These are phyloP conservation scores for Rhizophora mangle DNA, from an alignment of 345 rosid genomes.

Conservation along the genomic window DNA sequence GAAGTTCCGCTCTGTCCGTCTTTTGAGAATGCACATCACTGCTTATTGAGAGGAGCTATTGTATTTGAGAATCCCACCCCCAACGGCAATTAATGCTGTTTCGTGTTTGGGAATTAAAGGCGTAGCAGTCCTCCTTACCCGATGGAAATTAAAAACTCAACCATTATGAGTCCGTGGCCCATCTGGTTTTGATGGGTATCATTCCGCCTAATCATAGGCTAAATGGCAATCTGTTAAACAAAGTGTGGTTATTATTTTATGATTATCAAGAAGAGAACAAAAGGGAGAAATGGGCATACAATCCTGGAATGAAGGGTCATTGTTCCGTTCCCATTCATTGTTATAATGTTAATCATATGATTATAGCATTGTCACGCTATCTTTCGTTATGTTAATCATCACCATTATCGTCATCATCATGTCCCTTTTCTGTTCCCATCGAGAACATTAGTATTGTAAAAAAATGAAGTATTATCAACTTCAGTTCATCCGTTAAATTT, in stretches of 20 bases:
- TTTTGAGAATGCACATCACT: not conserved
- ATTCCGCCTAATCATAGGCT: slow-evolving; percentile 2
- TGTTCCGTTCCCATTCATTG: slow-evolving; percentile 20
- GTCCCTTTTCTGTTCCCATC: slow-evolving; percentile 3
- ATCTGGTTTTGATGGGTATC: too few relatives aligned
- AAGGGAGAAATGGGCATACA: slow-evolving; percentile 8
- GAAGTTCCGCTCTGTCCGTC: too few relatives aligned
- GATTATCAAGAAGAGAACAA: slow-evolving; percentile 13
- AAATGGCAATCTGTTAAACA: not conserved
- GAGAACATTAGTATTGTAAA: too few relatives aligned
- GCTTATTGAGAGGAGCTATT: too few relatives aligned
- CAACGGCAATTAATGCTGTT: too few relatives aligned
- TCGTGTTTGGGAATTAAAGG: not conserved
- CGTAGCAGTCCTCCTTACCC: too few relatives aligned
- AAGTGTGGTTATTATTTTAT: not conserved
- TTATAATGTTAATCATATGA: slow-evolving; percentile 13
- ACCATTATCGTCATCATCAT: slow-evolving; percentile 8
- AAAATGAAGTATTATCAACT: too few relatives aligned
- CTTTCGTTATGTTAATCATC: slow-evolving; percentile 29
- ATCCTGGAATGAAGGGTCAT: slow-evolving; percentile 28
- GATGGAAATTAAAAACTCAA: not conserved
- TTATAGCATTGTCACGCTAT: slow-evolving; percentile 20
- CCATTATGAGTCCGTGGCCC: not conserved
- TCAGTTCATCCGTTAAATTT: too few relatives aligned
- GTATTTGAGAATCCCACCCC: too few relatives aligned